Evolutionary conservation across 805 yeast genomes (phyloP).

Genomic region (Tetrapisispora phaffii): DNA sequence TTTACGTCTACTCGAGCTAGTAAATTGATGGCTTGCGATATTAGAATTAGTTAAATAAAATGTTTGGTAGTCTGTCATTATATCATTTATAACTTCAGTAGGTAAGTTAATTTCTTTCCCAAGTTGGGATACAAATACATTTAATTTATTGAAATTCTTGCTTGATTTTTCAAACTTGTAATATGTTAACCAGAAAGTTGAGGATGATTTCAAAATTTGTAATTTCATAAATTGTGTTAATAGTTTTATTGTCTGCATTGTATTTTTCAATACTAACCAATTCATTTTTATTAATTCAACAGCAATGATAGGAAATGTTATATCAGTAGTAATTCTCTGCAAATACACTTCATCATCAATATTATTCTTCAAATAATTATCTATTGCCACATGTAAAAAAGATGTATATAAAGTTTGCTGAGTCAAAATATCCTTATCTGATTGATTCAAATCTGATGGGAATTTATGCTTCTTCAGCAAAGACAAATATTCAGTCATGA

Average conservation of each 20-base stretch:
- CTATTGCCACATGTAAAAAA: slow-evolving; percentile 18
- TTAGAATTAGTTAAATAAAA: slow-evolving; percentile 31
- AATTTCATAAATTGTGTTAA: slow-evolving; percentile 22
- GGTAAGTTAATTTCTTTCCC: slow-evolving; percentile 41
- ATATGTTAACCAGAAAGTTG: slow-evolving; percentile 47
- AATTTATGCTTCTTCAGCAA: slow-evolving; percentile 17
- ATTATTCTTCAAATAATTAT: slow-evolving; percentile 16
- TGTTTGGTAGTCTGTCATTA: slow-evolving; percentile 29
- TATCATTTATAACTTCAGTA: slow-evolving; percentile 35
- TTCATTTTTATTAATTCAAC: slow-evolving; percentile 28
- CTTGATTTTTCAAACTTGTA: slow-evolving; percentile 43
- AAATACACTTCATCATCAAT: slow-evolving; percentile 19
- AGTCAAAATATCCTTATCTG: slow-evolving; percentile 13
- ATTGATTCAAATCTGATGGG: slow-evolving; percentile 11
- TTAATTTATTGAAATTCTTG: slow-evolving; percentile 37
- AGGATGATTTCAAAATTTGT: slow-evolving; percentile 31
- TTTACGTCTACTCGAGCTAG: neutral
- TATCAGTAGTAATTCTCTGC: slow-evolving; percentile 32
- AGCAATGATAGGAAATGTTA: slow-evolving; percentile 33
- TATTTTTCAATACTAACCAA: slow-evolving; percentile 25
- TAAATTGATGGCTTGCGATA: slow-evolving; percentile 15
- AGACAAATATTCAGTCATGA: slow-evolving; percentile 18
- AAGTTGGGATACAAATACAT: slow-evolving; percentile 37
- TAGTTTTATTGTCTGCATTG: slow-evolving; percentile 26
- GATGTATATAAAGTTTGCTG: slow-evolving; percentile 18